phyloP scores from a whole-genome alignment of 2,329 filamentous ascomycete species.

The Fusarium napiforme region DNA sequence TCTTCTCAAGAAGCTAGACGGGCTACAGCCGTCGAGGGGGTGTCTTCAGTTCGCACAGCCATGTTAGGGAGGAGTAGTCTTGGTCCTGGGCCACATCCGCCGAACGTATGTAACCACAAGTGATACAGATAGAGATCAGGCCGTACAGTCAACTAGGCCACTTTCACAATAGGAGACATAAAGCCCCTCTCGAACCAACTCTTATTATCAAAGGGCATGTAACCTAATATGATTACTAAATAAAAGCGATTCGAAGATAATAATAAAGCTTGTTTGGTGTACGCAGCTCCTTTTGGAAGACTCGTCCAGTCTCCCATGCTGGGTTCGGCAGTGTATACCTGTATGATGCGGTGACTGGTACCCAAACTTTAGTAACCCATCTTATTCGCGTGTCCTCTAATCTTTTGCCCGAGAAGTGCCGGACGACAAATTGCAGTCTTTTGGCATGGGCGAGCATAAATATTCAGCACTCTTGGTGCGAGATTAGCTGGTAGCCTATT shows the following conservation, averaged over 20 bases:
- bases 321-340: background rate
- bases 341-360: background rate
- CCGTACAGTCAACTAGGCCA: background rate
- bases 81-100: accelerated
- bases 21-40: background rate
- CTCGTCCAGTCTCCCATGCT: background rate
- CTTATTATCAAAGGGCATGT: accelerated
- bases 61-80: no score
- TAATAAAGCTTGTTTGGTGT: background rate
- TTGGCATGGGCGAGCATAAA: background rate
- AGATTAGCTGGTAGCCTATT: background rate
- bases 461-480: background rate
- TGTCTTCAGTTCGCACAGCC: background rate
- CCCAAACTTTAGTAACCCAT: background rate
- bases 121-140: background rate
- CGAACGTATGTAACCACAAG: accelerated
- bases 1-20: background rate
- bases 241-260: accelerated
- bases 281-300: background rate
- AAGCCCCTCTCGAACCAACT: background rate
- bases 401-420: background rate
- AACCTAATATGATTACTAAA: no score
- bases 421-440: background rate
- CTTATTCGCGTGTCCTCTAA: no score
- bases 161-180: accelerated